Conservation (phyloP, 805 yeast genomes). For the Metschnikowia koreensis region DNA sequence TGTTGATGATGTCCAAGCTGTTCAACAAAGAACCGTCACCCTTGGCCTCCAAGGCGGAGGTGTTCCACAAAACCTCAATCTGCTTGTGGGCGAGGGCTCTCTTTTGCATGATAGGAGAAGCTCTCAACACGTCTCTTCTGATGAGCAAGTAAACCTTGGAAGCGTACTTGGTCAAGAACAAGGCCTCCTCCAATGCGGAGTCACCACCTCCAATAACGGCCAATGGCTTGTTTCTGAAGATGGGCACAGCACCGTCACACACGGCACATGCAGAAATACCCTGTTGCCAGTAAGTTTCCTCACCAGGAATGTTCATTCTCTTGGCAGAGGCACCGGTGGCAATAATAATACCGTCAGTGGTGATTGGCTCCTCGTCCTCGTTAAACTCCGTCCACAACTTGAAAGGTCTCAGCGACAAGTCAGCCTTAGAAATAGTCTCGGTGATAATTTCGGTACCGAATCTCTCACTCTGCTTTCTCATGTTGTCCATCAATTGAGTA, state of each 20-base stretch:
- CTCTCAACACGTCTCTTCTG: slow-evolving; percentile 92
- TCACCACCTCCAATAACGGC: slow-evolving; percentile 99
- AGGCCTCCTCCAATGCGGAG: slow-evolving; percentile 99
- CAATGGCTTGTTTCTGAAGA: slow-evolving; percentile 95
- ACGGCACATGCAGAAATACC: slow-evolving; percentile 99
- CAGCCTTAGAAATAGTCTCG: slow-evolving; percentile 92
- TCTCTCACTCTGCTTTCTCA: slow-evolving; percentile 82
- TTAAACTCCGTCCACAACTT: slow-evolving; percentile 95
- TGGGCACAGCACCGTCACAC: slow-evolving; percentile 99
- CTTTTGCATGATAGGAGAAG: slow-evolving; percentile 95
- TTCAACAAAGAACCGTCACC: slow-evolving; percentile 88
- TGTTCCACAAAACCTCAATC: slow-evolving; percentile 86
- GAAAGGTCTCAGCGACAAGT: slow-evolving; percentile 84
- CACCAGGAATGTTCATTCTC: slow-evolving; percentile 93
- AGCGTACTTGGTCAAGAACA: slow-evolving; percentile 94
- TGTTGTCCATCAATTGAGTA: slow-evolving; percentile 82
- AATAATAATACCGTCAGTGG: slow-evolving; percentile 87
- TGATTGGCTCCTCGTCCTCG: slow-evolving; percentile 87
- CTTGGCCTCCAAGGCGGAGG: slow-evolving; percentile 81
- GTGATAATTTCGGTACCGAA: slow-evolving; percentile 95
- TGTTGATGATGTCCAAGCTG: slow-evolving; percentile 64
- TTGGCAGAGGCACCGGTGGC: slow-evolving; percentile 99
- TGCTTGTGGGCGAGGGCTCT: slow-evolving; percentile 82
- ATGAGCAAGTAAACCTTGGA: slow-evolving; percentile 92
- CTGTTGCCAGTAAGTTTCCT: slow-evolving; percentile 97